Evolutionary conservation across 768 basidiomycete genomes (phyloP).

Genomic region (Postia placenta): DNA sequence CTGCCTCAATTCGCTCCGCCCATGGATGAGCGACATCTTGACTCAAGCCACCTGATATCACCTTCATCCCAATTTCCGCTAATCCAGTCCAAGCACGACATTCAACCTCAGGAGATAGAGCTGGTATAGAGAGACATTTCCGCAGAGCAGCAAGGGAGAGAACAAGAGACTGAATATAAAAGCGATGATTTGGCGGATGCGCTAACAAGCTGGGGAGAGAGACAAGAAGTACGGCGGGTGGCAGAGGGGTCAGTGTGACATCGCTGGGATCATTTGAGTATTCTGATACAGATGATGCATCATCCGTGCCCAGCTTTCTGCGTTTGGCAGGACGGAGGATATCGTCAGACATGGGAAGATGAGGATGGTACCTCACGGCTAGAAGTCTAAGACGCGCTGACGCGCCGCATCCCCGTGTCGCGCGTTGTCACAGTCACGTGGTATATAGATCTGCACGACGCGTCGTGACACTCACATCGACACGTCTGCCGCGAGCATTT

Average conservation of each 20-base stretch:
- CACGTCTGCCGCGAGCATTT: too few species aligned
- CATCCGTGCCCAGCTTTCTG: background rate
- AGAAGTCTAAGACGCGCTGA: too few species aligned
- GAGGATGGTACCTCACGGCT: too few species aligned
- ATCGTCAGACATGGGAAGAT: slow-evolving; percentile 11
- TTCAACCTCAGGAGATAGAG: slow-evolving; percentile 53
- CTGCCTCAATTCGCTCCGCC: slow-evolving; percentile 46
- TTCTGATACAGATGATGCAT: too few species aligned
- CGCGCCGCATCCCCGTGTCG: too few species aligned
- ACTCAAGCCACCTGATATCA: slow-evolving; percentile 41
- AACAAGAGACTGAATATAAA: slow-evolving; percentile 48
- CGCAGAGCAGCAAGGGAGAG: slow-evolving; percentile 52
- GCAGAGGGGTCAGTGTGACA: slow-evolving; percentile 26
- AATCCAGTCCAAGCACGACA: slow-evolving; percentile 67
- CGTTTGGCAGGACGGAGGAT: slow-evolving; percentile 14
- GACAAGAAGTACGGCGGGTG: slow-evolving; percentile 47
- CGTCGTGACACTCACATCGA: too few species aligned
- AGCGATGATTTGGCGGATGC: slow-evolving; percentile 58
- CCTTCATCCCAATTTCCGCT: slow-evolving; percentile 61
- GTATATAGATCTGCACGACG: too few species aligned
- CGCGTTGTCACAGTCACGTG: too few species aligned
- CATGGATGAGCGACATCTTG: slow-evolving; percentile 31
- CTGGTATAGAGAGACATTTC: slow-evolving; percentile 44
- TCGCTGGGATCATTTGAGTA: background rate
- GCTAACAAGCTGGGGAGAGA: slow-evolving; percentile 53